Evolutionary conservation across 2,329 filamentous ascomycete genomes (phyloP).

Genomic region (Tolypocladium ophioglossoides): DNA sequence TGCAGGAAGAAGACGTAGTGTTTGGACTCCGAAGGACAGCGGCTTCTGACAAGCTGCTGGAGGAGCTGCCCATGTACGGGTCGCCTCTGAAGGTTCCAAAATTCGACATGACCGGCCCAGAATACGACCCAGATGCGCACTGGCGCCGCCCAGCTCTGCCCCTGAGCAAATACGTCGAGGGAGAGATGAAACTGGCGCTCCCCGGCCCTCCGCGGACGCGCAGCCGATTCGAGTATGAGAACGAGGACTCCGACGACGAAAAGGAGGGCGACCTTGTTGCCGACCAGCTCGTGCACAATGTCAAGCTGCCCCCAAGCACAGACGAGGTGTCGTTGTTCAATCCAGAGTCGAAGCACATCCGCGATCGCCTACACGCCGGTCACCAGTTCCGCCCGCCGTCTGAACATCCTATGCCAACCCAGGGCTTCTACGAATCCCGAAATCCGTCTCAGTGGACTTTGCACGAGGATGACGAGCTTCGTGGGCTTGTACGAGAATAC

Average conservation of each 20-base stretch:
- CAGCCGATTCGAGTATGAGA: constrained; percentile 71
- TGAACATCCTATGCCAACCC: constrained; percentile 81
- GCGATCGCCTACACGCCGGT: constrained; percentile 80
- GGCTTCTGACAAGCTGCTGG: constrained; percentile 64
- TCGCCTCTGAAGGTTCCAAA: constrained; percentile 49
- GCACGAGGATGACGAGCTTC: constrained; percentile 83
- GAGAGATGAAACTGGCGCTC: constrained; percentile 61
- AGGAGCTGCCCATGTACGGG: constrained; percentile 73
- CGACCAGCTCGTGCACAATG: constrained; percentile 33
- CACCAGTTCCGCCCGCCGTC: constrained; percentile 91
- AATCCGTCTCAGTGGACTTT: constrained; percentile 85
- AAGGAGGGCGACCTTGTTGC: constrained; percentile 44
- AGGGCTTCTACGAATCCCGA: constrained; percentile 82
- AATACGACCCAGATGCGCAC: constrained; percentile 54
- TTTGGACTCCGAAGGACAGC: constrained; percentile 68
- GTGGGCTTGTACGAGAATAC: constrained; percentile 76
- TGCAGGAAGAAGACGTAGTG: constrained; percentile 73
- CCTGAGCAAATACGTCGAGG: constrained; percentile 77
- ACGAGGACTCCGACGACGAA: constrained; percentile 59
- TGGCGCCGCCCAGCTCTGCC: constrained; percentile 73
- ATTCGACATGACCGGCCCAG: constrained; percentile 44
- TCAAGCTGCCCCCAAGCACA: constrained; percentile 54
- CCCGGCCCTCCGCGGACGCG: constrained; percentile 60
- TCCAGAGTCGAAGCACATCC: constrained; percentile 77
- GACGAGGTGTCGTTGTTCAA: constrained; percentile 79